Evolutionary conservation across 257 asterid species (phyloP).

Genomic region (Fraxinus cuspidata): DNA sequence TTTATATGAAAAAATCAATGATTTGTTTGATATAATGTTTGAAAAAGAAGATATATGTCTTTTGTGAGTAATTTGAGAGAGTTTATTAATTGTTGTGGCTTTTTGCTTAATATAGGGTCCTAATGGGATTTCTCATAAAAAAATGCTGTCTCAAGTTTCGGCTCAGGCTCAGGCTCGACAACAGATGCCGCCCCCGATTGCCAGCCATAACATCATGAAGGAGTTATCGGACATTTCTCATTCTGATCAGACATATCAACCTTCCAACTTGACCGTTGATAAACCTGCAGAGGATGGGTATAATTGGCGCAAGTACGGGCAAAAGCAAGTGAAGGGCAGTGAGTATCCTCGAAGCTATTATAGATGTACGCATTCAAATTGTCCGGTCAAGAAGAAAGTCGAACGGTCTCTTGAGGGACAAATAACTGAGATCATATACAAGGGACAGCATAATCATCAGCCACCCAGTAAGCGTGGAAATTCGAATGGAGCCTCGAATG

Average conservation of each 20-base stretch:
- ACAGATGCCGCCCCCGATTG: slow-evolving; percentile 15
- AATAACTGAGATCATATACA: slow-evolving; percentile 68
- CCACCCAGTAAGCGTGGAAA: slow-evolving; percentile 51
- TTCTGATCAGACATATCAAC: slow-evolving; percentile 29
- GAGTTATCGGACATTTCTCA: slow-evolving; percentile 26
- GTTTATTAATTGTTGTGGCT: neutral
- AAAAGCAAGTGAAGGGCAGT: slow-evolving; percentile 70
- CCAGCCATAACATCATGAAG: slow-evolving; percentile 14
- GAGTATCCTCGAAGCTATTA: slow-evolving; percentile 68
- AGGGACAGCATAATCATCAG: slow-evolving; percentile 47
- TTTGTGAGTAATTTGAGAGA: neutral
- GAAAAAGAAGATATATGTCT: neutral
- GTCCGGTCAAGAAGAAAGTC: slow-evolving; percentile 53
- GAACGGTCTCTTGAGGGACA: slow-evolving; percentile 68
- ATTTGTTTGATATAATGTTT: neutral
- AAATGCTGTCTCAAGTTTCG: slow-evolving; percentile 49
- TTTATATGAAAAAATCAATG: neutral
- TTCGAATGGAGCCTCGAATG: slow-evolving; percentile 38
- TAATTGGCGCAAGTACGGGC: slow-evolving; percentile 75
- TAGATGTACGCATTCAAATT: slow-evolving; percentile 43
- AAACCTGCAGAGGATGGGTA: slow-evolving; percentile 62
- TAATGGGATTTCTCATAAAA: slow-evolving; percentile 57
- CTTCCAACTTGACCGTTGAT: slow-evolving; percentile 31
- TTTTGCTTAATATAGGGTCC: slow-evolving; percentile 40
- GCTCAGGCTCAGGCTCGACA: slow-evolving; percentile 44